Base-by-base conservation (phyloP, 2,329 filamentous ascomycete genomes). In the Fusarium sp. region DNA sequence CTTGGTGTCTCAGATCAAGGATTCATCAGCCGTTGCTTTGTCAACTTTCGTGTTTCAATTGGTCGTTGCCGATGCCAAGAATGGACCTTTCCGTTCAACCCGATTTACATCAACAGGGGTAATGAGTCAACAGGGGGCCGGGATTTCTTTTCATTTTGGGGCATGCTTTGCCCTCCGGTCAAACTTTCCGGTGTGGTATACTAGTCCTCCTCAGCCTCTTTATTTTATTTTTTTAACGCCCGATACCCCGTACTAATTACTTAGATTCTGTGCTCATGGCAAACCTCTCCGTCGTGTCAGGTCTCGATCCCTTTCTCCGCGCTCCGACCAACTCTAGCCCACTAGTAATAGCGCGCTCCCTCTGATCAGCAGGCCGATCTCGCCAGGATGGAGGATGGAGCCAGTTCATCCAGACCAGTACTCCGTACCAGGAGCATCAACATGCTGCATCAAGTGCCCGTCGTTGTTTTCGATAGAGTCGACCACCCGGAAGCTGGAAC, bases 401-500 rank as follows among this genome's bases (percentile, higher is more conserved):
- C 73, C 72, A 74, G 32, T 75, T 75, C 72, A 74, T 72, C 72
- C 71, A 75, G 0, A 62, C 67, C n/a, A 75, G 27, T 17, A 72
- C n/a, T n/a, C n/a, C 70, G 3, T 22, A 22, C 22, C 22, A 71
- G 50, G 15, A 77, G 35, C 77, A 82, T 82, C 17, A 79, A 59
- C 19, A 76, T 27, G 1, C 78, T 77, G 58, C 53, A 80, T 70
- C 19, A 81, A 41, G 4, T 74, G 73, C 0, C 78, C 79, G 14
- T 72, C 66, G 7, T 75, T 72, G 4, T 80, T 79, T 54, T 78
- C 68, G 7, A 75, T 75, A 54, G 82, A 84, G 67, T 84, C 82
- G 13, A 82, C 67, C 4, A 80, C 76, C 8, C 82, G 77, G 55
- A 22, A 22, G 22, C 5, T 22, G 22, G 22, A 82, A 81, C 4